Evolutionary conservation across 2,329 filamentous ascomycete genomes (phyloP), one percentile per base, ranked within the genome.

Genomic region (Cytospora piceicola): DNA sequence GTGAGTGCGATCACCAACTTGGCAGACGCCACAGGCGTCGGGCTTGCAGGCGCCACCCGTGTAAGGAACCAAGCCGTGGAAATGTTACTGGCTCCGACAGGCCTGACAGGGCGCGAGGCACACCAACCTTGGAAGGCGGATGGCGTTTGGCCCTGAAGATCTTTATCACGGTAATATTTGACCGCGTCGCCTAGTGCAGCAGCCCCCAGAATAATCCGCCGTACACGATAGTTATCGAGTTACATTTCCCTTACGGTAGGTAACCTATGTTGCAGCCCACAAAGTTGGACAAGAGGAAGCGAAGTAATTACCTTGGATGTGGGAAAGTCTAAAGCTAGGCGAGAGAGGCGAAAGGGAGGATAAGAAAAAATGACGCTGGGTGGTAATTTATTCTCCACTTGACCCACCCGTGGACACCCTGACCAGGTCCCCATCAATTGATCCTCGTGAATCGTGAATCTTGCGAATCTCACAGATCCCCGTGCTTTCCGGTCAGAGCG

Each of bases 11-110:
- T 49, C 46, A 49, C 20, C 42, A 51, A 24, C 36, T 57, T 46
- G 61, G 61, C 53, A 39, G 53, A 46, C 61, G 61, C 61, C 61
- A 57, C 61, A 46, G 53, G 34, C 61, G 53, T 57, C 53, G 29
- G 22, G 5, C 39, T 36, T 42, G 49, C 39, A 55, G n/a, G 17
- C 53, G 61, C 61, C n/a, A 61, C 30, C 59, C 34, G 61, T 52
- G 53, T 57, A 42, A 57, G 52, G 51, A 49, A 27, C 11, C 51
- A 29, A 51, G 61, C 39, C 53, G 39, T 46, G 29, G n/a, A 27
- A 36, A 39, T n/a, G 24, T 22, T 17, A n/a, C n/a, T 36, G 39
- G 46, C n/a, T n/a, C n/a, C n/a, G n/a, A n/a, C n/a, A n/a, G n/a
- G n/a, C 22, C 46, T n/a, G n/a, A 22, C 46, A 4, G 46, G 6